Conservation (phyloP, 2,329 filamentous ascomycete genomes). For the Septoria linicola region DNA sequence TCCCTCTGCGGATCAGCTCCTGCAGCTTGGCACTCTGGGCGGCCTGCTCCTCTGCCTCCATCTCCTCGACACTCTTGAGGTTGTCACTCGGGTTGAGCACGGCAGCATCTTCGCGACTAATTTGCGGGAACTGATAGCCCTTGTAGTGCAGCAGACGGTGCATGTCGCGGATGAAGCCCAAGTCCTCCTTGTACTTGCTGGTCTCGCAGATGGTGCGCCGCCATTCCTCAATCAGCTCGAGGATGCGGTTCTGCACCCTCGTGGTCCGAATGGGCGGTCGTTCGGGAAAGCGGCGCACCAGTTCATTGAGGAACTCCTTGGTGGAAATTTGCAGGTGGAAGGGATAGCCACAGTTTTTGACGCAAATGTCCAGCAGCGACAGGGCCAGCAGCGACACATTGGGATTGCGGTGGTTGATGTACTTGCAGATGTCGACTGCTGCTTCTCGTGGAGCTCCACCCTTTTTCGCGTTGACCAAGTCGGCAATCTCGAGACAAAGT, state of each 20-base stretch:
- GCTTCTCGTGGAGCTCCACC: slow-evolving; percentile 93
- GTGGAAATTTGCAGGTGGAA: slow-evolving; percentile 98
- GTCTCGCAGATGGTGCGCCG: slow-evolving; percentile 97
- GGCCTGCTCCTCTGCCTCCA: slow-evolving; percentile 94
- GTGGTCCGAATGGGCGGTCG: slow-evolving; percentile 82
- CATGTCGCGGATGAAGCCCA: slow-evolving; percentile 97
- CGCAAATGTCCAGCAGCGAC: slow-evolving; percentile 91
- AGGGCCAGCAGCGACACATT: slow-evolving; percentile 90
- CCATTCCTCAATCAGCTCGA: slow-evolving; percentile 98
- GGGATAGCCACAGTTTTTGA: slow-evolving; percentile 99
- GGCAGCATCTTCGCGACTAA: slow-evolving; percentile 89
- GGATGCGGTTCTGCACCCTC: slow-evolving; percentile 84
- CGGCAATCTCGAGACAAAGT: slow-evolving; percentile 91
- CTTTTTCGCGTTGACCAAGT: slow-evolving; percentile 97
- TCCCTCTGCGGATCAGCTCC: slow-evolving; percentile 87
- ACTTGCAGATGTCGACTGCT: slow-evolving; percentile 85
- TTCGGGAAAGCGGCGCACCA: slow-evolving; percentile 93
- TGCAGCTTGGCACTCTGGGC: slow-evolving; percentile 98
- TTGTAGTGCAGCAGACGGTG: slow-evolving; percentile 94
- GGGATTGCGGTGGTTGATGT: slow-evolving; percentile 94
- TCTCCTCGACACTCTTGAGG: slow-evolving; percentile 92
- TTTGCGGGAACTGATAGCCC: slow-evolving; percentile 91
- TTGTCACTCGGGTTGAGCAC: slow-evolving; percentile 97
- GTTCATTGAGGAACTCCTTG: slow-evolving; percentile 98
- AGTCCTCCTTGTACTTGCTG: slow-evolving; percentile 92